Conservation (phyloP, 2,329 filamentous ascomycete species). For the Amauroascus verrucosus region DNA sequence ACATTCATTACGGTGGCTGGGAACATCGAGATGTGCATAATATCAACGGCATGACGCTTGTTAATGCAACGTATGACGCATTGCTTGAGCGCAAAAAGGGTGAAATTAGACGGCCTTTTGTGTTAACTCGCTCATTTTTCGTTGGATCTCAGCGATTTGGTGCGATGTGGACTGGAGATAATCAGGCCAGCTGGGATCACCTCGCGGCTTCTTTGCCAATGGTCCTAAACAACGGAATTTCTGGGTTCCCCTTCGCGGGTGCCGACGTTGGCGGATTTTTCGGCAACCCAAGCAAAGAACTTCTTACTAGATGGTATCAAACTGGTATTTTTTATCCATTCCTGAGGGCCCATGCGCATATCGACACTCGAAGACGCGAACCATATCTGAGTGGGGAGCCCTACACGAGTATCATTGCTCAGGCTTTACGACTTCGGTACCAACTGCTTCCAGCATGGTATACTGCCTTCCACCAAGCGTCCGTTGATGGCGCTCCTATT, state of each 20-base stretch:
- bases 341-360: conserved; percentile 94
- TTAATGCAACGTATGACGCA: conserved; percentile 86
- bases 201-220: conserved; percentile 84
- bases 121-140: conserved; percentile 87
- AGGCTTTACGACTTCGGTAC: conserved; percentile 81
- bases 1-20: conserved; percentile 82
- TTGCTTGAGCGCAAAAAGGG: conserved; percentile 76
- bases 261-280: conserved; percentile 98
- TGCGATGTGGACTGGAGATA: conserved; percentile 99
- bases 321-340: conserved; percentile 95
- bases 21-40: conserved; percentile 97
- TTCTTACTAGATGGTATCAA: conserved; percentile 92
- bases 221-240: conserved; percentile 83
- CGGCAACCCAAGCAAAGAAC: conserved; percentile 85
- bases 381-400: conserved; percentile 81
- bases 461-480: conserved; percentile 87
- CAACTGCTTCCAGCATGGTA: conserved; percentile 89
- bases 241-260: conserved; percentile 86
- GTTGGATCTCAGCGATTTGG: conserved; percentile 79
- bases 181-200: conserved; percentile 86
- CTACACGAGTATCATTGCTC: conserved; percentile 74
- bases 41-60: conserved; percentile 85
- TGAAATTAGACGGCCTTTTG: conserved; percentile 75
- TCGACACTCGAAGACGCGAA: conserved; percentile 87
- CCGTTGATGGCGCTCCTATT: conserved; percentile 72